Percentiles rank a stretch among this genome's conserved stretches.
Evolutionary conservation across 352 stramenopile species (phyloP).

Genomic region (Phytophthora boehmeriae): DNA sequence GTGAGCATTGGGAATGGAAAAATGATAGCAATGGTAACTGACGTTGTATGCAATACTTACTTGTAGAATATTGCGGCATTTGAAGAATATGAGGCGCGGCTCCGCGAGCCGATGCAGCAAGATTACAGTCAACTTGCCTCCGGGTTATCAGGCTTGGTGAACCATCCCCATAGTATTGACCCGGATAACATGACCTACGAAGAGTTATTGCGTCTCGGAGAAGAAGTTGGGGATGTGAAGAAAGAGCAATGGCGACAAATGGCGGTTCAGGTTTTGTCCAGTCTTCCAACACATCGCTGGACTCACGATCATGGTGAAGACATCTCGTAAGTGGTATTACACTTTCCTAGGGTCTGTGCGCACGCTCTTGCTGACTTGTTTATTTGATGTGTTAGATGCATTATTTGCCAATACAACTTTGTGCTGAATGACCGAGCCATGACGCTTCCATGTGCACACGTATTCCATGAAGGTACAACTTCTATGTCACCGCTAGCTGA

Average conservation of each 20-base stretch:
- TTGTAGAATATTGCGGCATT: constrained; percentile 74
- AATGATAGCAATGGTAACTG: background rate
- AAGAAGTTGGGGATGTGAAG: constrained; percentile 77
- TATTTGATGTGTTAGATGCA: constrained; percentile 42
- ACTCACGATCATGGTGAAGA: constrained; percentile 41
- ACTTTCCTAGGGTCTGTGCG: constrained; percentile 1
- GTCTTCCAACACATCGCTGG: constrained; percentile 70
- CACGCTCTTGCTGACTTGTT: background rate
- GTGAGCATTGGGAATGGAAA: constrained; percentile 18
- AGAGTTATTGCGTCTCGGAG: constrained; percentile 69
- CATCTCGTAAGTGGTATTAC: constrained; percentile 54
- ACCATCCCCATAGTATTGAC: constrained; percentile 48
- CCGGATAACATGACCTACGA: constrained; percentile 86
- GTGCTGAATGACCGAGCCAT: constrained; percentile 56
- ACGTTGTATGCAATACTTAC: background rate
- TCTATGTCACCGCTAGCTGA: background rate
- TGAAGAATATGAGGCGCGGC: constrained; percentile 59
- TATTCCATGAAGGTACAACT: constrained; percentile 72
- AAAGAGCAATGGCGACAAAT: constrained; percentile 73
- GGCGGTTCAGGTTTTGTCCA: constrained; percentile 65
- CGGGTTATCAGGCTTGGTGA: constrained; percentile 14
- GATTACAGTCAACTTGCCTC: constrained; percentile 24
- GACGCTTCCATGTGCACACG: constrained; percentile 74
- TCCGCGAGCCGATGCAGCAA: constrained; percentile 26
- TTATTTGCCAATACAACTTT: constrained; percentile 79